These are phyloP conservation scores for Dentiscutata heterogama DNA, from an alignment of 371 early-diverging fungal species.

Conservation along the genomic window DNA sequence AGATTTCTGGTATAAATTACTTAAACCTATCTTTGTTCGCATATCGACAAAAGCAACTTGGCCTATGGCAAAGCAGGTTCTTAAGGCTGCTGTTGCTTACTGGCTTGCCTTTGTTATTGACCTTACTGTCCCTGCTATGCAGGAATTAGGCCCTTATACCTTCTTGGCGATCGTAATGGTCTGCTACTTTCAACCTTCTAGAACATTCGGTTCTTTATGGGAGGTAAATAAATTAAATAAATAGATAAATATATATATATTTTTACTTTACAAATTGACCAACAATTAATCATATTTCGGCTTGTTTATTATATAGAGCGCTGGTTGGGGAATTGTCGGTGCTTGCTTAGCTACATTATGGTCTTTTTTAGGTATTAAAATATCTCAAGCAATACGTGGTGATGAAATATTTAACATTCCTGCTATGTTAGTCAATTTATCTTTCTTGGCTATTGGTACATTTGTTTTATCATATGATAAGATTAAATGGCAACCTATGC, in stretches of 20 bases:
- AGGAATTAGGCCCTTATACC: background rate
- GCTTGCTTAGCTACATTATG: background rate
- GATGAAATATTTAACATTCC: background rate
- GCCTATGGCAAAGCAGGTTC: constrained; percentile 26
- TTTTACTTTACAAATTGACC: too few relatives aligned
- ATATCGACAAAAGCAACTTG: constrained; percentile 27
- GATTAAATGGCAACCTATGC: constrained; percentile 39
- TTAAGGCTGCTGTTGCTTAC: constrained; percentile 30
- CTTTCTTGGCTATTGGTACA: constrained; percentile 28
- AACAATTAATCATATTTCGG: too few relatives aligned
- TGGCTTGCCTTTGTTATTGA: constrained; percentile 34
- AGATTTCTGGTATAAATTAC: background rate
- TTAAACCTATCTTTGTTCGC: background rate
- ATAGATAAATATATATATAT: background rate
- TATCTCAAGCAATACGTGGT: background rate
- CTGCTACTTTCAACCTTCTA: constrained; percentile 30
- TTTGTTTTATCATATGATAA: constrained; percentile 37
- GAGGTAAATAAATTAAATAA: constrained; percentile 14
- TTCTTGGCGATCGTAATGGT: constrained; percentile 24
- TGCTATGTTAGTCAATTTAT: background rate
- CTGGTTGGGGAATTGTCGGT: constrained; percentile 25
- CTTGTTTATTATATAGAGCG: constrained; percentile 15
- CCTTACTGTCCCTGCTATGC: constrained; percentile 24
- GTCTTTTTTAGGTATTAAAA: background rate
- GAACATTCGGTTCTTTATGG: constrained; percentile 23